Base-by-base conservation (phyloP, 2,329 filamentous ascomycete species). In the Bipolaris victoriae region DNA sequence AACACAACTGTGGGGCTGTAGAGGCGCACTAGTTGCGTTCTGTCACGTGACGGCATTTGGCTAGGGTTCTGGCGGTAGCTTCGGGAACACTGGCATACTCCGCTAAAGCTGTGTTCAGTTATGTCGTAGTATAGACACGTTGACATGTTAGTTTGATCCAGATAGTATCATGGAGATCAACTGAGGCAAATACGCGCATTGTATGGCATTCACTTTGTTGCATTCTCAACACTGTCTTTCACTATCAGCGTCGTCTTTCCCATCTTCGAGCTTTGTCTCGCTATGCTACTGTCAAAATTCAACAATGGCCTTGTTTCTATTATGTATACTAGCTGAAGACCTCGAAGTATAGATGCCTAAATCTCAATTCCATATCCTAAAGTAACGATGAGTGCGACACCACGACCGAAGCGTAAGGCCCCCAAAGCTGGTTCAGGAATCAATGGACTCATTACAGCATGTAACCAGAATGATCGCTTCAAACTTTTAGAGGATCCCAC, bases 381-480 rank as follows among this genome's bases (percentile, higher is more conserved):
- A 43, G 53, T 39, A 26, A 63, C 55, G 49, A 43, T 53, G 40
- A 55, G 55, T 35, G 43, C 49, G 36, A 40, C 18, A 43, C 45
- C 47, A 41, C 43, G 41, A n/a, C 51, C 61, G n/a, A 55, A 45
- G 40, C 52, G 52, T 15, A 36, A 36, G 5, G 49, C 49, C 22
- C 49, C 36, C 4, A 36, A 54, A n/a, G 35, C 41, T 31, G 55
- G 37, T 24, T 35, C 50, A 6, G 49, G 58, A 1, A 65, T 67
- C 51, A 64, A 64, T 24, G 50, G 48, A 39, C 43, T 72, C 9
- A 65, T 71, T 43, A 58, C 58, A 26, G 59, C 59, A 48, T 67
- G 65, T 6, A 73, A 74, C 43, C 65, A 48, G 2, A 55, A 69
- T 24, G 73, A 76, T 50, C 67, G 70, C 39, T 73, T 73, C 47